phyloP scores from a whole-genome alignment of 208 protist genomes.

The Giardia duodenalis region DNA sequence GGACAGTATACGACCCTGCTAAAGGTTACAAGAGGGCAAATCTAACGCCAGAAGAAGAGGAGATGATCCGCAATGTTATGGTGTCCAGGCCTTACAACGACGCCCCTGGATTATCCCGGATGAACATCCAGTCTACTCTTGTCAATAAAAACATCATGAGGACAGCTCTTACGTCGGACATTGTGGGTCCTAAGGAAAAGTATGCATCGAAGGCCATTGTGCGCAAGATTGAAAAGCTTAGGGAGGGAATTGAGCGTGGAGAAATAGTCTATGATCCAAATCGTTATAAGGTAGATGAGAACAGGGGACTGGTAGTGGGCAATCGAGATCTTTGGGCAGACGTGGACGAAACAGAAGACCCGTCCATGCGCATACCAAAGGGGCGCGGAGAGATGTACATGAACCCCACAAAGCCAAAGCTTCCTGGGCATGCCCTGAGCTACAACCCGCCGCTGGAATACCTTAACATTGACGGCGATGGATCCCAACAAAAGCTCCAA shows the following conservation, averaged over 20 bases:
- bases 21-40: neutral
- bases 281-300: neutral
- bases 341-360: neutral
- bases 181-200: neutral
- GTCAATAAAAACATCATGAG: neutral
- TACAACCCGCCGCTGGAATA: neutral
- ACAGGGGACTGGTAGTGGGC: neutral
- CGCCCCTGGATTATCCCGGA: neutral
- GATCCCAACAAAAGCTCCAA: neutral
- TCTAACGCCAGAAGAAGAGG: neutral
- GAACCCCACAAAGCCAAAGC: neutral
- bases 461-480: neutral
- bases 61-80: neutral
- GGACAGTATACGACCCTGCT: neutral
- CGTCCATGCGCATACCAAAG: neutral
- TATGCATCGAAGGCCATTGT: neutral
- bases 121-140: neutral
- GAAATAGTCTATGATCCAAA: neutral
- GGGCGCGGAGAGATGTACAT: neutral
- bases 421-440: neutral
- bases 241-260: neutral
- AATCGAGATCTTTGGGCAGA: neutral
- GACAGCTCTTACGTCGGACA: neutral
- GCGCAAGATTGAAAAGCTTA: neutral
- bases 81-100: neutral